Percentiles rank a stretch among this genome's conserved stretches.
phyloP scores from a whole-genome alignment of 2,329 filamentous ascomycete genomes.

The Zymoseptoria ardabiliae region DNA sequence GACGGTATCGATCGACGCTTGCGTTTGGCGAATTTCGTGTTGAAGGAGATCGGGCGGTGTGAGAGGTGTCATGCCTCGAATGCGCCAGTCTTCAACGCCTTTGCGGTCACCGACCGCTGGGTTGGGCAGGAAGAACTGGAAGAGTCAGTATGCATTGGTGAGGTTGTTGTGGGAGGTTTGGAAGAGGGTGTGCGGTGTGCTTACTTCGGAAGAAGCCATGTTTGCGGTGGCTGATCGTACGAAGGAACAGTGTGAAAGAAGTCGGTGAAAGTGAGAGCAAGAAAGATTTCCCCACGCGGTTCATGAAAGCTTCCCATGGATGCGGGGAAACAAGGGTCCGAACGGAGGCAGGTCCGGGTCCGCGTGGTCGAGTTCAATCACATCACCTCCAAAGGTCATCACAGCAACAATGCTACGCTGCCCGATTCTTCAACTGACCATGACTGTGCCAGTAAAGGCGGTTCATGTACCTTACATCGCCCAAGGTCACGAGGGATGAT shows the following conservation, averaged over 20 bases:
- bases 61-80: slow-evolving; percentile 60
- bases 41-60: slow-evolving; percentile 92
- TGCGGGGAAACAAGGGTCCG: too few species aligned
- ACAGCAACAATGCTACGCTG: too few species aligned
- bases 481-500: background rate
- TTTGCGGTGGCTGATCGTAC: background rate
- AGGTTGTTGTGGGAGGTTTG: background rate
- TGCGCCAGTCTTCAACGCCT: slow-evolving; percentile 46
- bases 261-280: background rate
- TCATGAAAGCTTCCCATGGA: too few species aligned
- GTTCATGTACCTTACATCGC: background rate
- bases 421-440: too few species aligned
- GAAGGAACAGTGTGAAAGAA: background rate
- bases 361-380: too few species aligned
- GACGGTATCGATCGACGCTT: slow-evolving; percentile 48
- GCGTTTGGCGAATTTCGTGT: slow-evolving; percentile 67
- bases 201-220: slow-evolving; percentile 1
- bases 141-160: slow-evolving; percentile 5
- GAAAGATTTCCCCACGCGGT: background rate
- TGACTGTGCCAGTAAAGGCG: too few species aligned
- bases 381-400: too few species aligned
- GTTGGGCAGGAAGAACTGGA: slow-evolving; percentile 46
- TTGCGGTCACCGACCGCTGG: slow-evolving; percentile 42
- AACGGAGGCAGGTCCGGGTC: too few species aligned
- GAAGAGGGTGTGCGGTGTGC: background rate